Percentiles rank a stretch among this genome's conserved stretches.
These are phyloP conservation scores for Primulina eburnea DNA, from an alignment of 257 asterid species.

Conservation along the genomic window DNA sequence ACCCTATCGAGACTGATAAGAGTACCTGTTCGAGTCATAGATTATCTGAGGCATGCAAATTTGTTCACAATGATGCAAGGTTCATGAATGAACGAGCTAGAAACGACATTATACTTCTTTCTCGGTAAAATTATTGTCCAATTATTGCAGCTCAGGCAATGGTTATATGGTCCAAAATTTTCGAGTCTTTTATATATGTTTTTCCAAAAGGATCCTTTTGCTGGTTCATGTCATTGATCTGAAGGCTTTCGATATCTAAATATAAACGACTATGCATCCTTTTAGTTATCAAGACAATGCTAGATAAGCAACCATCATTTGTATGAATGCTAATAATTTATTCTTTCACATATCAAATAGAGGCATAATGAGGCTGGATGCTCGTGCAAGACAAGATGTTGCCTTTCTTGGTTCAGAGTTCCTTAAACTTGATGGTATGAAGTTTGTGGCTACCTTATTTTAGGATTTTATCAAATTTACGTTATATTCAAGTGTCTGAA, in stretches of 20 bases:
- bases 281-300: too few species aligned
- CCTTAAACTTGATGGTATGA: conserved; percentile 92
- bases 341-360: conserved; percentile 42
- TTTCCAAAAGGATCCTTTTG: background rate
- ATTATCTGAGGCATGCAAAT: conserved; percentile 90
- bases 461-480: too few species aligned
- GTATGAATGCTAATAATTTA: conserved; percentile 18
- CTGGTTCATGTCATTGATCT: background rate
- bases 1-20: conserved; percentile 41
- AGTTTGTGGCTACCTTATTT: conserved; percentile 16
- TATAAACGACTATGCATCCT: background rate
- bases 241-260: background rate
- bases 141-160: conserved; percentile 16
- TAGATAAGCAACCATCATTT: too few species aligned
- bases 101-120: conserved; percentile 77
- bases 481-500: background rate
- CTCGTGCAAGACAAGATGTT: conserved; percentile 89
- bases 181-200: conserved; percentile 2
- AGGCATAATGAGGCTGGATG: conserved; percentile 77
- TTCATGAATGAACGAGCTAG: conserved; percentile 84
- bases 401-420: conserved; percentile 86
- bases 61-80: conserved; percentile 74
- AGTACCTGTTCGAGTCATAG: conserved; percentile 48
- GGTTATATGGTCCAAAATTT: background rate
- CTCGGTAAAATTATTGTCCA: conserved; percentile 47